Base-by-base conservation (phyloP, 2,329 filamentous ascomycete species). In the Diaporthe sp. region DNA sequence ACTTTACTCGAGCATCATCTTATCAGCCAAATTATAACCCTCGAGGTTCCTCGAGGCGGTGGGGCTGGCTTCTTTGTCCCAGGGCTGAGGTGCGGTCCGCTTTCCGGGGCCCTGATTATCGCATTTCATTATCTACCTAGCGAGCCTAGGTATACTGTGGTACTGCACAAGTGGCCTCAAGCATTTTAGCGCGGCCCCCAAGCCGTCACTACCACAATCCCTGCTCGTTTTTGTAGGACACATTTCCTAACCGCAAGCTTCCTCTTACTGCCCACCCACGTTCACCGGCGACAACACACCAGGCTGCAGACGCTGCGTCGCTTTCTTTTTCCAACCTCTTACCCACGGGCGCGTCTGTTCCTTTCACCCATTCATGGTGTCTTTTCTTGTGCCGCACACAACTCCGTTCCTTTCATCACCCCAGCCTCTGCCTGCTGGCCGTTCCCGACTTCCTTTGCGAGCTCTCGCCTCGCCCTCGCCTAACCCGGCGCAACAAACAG, bases 381-480 rank as follows among this genome's bases (percentile, higher is more conserved):
- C 20, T 49, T 25, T 71, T 22, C 44, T 67, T 39, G 51, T 74
- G 47, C 28, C 37, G n/a, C 44, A 25, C 42, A 58, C 37, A 39
- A 44, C 31, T 37, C 49, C 72, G 37, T 73, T 73, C 71, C 34
- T 73, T 73, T 65, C 47, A 60, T 77, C 78, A 74, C 79, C 77
- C 77, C 77, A 78, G 77, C 49, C 72, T 73, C 58, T 65, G 60
- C 55, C 58, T 65, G 58, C 71, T 57, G 58, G 58, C 49, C 61
- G 65, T 44, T 34, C 37, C 63, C 55, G 49, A 31, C 53, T 47
- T 61, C 39, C 10, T 20, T 39, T 31, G 51, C 44, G 55, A 49
- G 71, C 72, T 49, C 73, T 49, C 28, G 67, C 39, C 49, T 49
- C 55, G 42, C 61, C 55, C 31, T 65, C 57, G 42, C 57, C 47